Evolutionary conservation across 2,329 filamentous ascomycete genomes (phyloP), one percentile per base, ranked within the genome.

Genomic region (Sporothrix phasma): DNA sequence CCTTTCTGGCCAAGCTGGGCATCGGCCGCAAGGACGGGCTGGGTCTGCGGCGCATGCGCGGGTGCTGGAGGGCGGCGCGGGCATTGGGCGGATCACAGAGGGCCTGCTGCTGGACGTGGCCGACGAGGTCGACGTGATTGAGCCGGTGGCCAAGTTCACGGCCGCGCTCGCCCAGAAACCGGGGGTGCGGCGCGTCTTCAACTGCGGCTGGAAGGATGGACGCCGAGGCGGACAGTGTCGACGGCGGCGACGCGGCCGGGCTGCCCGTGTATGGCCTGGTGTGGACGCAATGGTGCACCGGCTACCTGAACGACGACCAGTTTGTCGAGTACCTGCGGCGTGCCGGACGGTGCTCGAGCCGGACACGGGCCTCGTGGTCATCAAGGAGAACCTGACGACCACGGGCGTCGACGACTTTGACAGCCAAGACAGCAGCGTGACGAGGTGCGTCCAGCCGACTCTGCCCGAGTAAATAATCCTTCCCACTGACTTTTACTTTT

Each of bases 211-310:
- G 88, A 96, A 74, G 80, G 82, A 31, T 95, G 90, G 90, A 65
- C 69, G 11, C 78, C 81, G 76, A 70, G 0, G 69, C 17, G 11
- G 10, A 41, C 39, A 51, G 56, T 17, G 24, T 41, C 1, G 60
- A 29, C 0, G 75, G 70, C 0, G 70, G 75, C 2, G 77, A 72
- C 10, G 70, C 74, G 8, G 6, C 7, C 1, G 56, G 22, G 17
- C 56, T 45, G 39, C 34, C 13, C 17, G 73, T 76, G 58, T 97
- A 97, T 74, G 88, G 92, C 72, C 74, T 96, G 53, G 85, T 97
- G 66, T 96, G 90, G 90, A 88, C 84, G 61, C 92, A 97, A 74
- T 96, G 92, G 92, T 97, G 92, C 74, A 75, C 93, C 7, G 88
- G 90, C 26, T 88, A 97, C 73, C 77, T 96, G 63, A 91, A 84